Conservation (phyloP, 768 basidiomycete genomes). For the Boletus coccyginus region DNA sequence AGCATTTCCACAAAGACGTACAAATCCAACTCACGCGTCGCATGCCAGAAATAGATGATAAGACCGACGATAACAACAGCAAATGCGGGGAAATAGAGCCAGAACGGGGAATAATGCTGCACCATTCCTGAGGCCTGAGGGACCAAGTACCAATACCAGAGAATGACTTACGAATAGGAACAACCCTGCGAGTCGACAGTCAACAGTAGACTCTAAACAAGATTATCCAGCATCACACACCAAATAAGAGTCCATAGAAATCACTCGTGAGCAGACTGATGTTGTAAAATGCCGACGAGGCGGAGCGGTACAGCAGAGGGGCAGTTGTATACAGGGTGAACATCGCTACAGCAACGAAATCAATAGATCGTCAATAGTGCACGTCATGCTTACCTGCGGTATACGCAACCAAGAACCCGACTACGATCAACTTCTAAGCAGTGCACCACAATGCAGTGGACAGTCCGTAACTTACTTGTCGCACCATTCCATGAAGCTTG, state of each 20-base stretch:
- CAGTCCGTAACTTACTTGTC: conserved; percentile 55
- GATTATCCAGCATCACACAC: conserved; percentile 11
- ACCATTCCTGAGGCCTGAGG: conserved; percentile 11
- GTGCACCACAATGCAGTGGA: conserved; percentile 4
- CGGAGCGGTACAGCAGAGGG: conserved; percentile 80
- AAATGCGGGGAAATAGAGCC: conserved; percentile 86
- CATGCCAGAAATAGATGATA: conserved; percentile 83
- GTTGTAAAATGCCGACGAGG: conserved; percentile 85
- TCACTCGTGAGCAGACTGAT: conserved; percentile 83
- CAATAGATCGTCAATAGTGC: background rate
- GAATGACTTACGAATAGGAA: conserved; percentile 49
- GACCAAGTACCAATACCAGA: background rate
- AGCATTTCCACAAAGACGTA: background rate
- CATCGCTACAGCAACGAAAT: conserved; percentile 53
- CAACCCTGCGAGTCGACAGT: conserved; percentile 32
- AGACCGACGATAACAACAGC: conserved; percentile 67
- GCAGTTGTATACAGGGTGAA: conserved; percentile 82
- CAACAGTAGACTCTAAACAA: conserved; percentile 2
- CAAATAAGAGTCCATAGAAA: conserved; percentile 85
- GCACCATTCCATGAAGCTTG: conserved; percentile 69
- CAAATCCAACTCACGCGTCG: conserved; percentile 60
- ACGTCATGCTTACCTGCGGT: conserved; percentile 34
- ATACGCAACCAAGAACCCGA: conserved; percentile 52
- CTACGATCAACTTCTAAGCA: conserved; percentile 26
- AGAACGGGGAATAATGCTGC: conserved; percentile 80